Evolutionary conservation across 331 rosid species (phyloP), one percentile per base, ranked within the genome.

Genomic region (Saraca asoca): DNA sequence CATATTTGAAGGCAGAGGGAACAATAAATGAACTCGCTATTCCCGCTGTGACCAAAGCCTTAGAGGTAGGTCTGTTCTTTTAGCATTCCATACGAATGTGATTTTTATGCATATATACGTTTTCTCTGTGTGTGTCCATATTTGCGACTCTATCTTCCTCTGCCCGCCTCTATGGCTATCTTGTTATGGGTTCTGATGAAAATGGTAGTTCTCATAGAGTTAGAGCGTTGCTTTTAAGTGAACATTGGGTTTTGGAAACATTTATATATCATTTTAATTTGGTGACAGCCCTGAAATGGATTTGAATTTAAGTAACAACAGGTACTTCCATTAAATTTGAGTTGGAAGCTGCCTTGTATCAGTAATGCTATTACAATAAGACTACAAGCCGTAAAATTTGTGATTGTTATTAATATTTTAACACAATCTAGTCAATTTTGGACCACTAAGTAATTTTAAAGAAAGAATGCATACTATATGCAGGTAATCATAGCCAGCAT

Each of bases 1-100:
- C 18, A n/a, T 44, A 50, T 74, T 12, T 72, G 61, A 52, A 87
- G 93, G 90, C 93, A 17, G 93, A 87, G 79, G 93, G 93, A 69
- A 46, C 87, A n/a, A 68, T 84, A 83, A 81, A 62, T 57, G 93
- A 84, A 41, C 16, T 81, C 10, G 76, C 79, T 63, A 58, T 87
- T 59, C 89, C 93, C 19, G 29, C 59, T 12, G 81, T 84, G 57
- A 64, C 67, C 64, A 72, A 56, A 18, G 82, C 87, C 7, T 68
- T 84, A 43, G 80, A 81, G 87, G 93, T 84, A 69, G 6, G 18
- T 15, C 44, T 14, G 5, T 16, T n/a, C 44, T 29, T 29, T 12
- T 7, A n/a, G n/a, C 48, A 11, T n/a, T 31, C 33, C 15, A 17
- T 45, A 7, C 5, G 0, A 29, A 29, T 50, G 9, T 29, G n/a